phyloP scores from a whole-genome alignment of 1,139 yeast species.

The Lodderomyces orthopsilosis region DNA sequence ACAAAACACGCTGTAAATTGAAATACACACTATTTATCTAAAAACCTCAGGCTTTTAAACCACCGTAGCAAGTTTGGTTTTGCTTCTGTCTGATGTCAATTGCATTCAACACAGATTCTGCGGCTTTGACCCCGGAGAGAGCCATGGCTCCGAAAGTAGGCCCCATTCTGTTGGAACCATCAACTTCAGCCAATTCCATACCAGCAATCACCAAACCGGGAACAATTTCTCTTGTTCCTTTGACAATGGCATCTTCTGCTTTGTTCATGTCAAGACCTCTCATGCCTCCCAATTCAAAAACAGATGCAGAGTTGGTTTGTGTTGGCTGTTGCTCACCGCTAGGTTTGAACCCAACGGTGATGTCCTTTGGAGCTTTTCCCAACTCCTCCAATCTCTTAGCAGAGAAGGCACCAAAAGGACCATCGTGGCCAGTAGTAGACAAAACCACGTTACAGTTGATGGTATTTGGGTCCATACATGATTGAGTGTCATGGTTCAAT shows the following conservation, averaged over 20 bases:
- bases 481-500: conserved; percentile 72
- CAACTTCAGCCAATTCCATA: conserved; percentile 78
- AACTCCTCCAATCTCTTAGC: conserved; percentile 48
- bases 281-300: conserved; percentile 63
- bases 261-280: conserved; percentile 76
- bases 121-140: conserved; percentile 73
- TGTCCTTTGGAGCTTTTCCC: conserved; percentile 26
- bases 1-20: too few relatives aligned
- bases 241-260: conserved; percentile 77
- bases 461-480: conserved; percentile 84
- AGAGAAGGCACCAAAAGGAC: conserved; percentile 82
- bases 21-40: too few relatives aligned
- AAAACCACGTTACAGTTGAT: conserved; percentile 69
- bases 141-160: conserved; percentile 86
- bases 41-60: conserved; percentile 6
- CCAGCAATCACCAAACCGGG: conserved; percentile 77
- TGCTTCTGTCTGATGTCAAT: conserved; percentile 48
- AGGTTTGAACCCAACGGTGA: conserved; percentile 14
- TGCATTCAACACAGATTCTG: conserved; percentile 56
- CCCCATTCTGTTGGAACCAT: conserved; percentile 80
- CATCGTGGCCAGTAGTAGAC: conserved; percentile 80
- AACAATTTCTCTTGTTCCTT: conserved; percentile 64
- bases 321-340: conserved; percentile 4
- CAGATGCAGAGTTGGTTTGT: conserved; percentile 20
- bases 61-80: conserved; percentile 22